Conservation (phyloP, 805 yeast genomes). For the Komagataella ulmi region DNA sequence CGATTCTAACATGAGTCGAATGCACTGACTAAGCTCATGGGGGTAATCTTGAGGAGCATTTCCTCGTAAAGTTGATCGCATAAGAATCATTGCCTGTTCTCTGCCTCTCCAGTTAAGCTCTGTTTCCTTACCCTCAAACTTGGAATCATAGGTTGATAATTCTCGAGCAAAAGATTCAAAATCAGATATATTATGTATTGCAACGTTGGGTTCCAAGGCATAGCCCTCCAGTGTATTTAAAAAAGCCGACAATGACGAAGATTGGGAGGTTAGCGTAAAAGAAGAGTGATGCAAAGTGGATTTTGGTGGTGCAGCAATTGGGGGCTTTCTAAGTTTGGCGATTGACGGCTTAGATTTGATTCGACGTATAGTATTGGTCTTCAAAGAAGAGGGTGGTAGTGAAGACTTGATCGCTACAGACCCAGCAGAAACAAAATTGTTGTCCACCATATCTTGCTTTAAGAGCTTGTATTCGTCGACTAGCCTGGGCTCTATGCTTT, state of each 20-base stretch:
- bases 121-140: constrained; percentile 65
- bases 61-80: constrained; percentile 53
- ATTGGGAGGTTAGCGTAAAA: neutral
- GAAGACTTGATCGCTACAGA: constrained; percentile 9
- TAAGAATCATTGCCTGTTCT: constrained; percentile 42
- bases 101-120: constrained; percentile 78
- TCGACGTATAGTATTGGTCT: constrained; percentile 6
- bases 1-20: constrained; percentile 37
- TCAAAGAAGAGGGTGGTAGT: neutral
- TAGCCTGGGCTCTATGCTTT: constrained; percentile 16
- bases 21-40: constrained; percentile 15
- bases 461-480: constrained; percentile 7
- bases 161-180: constrained; percentile 15
- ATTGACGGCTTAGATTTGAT: constrained; percentile 2
- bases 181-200: constrained; percentile 6
- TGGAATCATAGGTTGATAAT: constrained; percentile 14
- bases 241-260: neutral
- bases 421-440: constrained; percentile 14
- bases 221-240: neutral
- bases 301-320: constrained; percentile 1
- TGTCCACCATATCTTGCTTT: neutral
- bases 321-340: constrained; percentile 1
- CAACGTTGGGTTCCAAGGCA: neutral
- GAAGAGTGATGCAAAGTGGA: constrained; percentile 1
- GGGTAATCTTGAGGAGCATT: constrained; percentile 27